Percentiles rank a stretch among this genome's conserved stretches.
Conservation (phyloP, 768 basidiomycete species). For the Hygrophorus russula region DNA sequence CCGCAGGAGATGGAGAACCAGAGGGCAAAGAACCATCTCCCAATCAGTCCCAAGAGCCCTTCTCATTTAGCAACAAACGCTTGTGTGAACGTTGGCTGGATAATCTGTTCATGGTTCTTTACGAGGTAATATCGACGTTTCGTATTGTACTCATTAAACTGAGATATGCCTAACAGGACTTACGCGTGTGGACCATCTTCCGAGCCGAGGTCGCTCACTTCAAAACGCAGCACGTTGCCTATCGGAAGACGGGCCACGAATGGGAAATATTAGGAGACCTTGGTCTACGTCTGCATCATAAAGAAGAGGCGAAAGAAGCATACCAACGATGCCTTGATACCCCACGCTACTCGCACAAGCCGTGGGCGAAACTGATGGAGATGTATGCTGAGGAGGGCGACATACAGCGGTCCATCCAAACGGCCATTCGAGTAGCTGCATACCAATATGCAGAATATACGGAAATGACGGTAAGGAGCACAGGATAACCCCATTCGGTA, state of each 20-base stretch:
- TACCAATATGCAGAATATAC: conserved; percentile 88
- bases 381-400: conserved; percentile 97
- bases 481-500: conserved; percentile 3
- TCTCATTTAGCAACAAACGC: conserved; percentile 93
- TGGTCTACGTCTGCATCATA: conserved; percentile 88
- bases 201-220: conserved; percentile 97
- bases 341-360: conserved; percentile 78
- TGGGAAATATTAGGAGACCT: conserved; percentile 98
- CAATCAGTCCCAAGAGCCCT: conserved; percentile 40
- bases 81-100: conserved; percentile 97
- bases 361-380: conserved; percentile 89
- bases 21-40: conserved; percentile 26
- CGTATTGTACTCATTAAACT: conserved; percentile 4
- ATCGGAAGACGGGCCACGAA: conserved; percentile 91
- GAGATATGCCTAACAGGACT: conserved; percentile 44
- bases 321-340: conserved; percentile 90
- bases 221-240: conserved; percentile 96
- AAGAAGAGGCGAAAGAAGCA: conserved; percentile 97
- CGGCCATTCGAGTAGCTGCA: conserved; percentile 84
- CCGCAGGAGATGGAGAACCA: conserved; percentile 31
- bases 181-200: conserved; percentile 98
- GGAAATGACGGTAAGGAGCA: conserved; percentile 66
- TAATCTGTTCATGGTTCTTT: conserved; percentile 96
- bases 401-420: conserved; percentile 81
- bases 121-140: conserved; percentile 55